Evolutionary conservation across 192 early-diverging fungal genomes (phyloP).

Genomic region (Diversispora eburnea): DNA sequence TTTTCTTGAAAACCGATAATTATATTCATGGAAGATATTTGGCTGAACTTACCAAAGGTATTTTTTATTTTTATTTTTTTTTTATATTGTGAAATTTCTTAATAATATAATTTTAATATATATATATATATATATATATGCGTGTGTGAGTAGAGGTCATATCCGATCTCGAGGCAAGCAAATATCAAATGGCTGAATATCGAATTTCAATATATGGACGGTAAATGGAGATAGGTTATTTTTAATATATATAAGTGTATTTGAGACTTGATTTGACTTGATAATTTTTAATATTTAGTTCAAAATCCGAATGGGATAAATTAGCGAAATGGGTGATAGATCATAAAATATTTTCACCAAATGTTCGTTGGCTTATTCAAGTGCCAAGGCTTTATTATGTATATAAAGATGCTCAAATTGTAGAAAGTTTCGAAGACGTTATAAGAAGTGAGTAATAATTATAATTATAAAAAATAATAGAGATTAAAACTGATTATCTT

Average conservation of each 20-base stretch:
- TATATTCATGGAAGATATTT: constrained; percentile 80
- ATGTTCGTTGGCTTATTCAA: constrained; percentile 96
- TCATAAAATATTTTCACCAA: constrained; percentile 84
- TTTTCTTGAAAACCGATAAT: constrained; percentile 97
- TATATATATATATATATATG: not conserved
- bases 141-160: constrained; percentile 62
- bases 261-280: too few species aligned
- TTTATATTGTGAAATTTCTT: too few species aligned
- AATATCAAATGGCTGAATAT: constrained; percentile 95
- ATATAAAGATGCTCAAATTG: constrained; percentile 63
- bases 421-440: constrained; percentile 74
- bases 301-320: constrained; percentile 82
- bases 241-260: too few species aligned
- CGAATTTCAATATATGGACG: constrained; percentile 92
- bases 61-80: not conserved
- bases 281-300: not conserved
- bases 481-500: too few species aligned
- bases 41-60: constrained; percentile 87
- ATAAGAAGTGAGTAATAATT: constrained; percentile 54
- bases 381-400: constrained; percentile 87
- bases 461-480: not conserved
- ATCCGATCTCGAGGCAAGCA: constrained; percentile 84
- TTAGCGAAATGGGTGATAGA: constrained; percentile 89
- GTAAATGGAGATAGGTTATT: too few species aligned
- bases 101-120: too few species aligned